Conservation (phyloP, 768 basidiomycete genomes). For the Collybia nuda region DNA sequence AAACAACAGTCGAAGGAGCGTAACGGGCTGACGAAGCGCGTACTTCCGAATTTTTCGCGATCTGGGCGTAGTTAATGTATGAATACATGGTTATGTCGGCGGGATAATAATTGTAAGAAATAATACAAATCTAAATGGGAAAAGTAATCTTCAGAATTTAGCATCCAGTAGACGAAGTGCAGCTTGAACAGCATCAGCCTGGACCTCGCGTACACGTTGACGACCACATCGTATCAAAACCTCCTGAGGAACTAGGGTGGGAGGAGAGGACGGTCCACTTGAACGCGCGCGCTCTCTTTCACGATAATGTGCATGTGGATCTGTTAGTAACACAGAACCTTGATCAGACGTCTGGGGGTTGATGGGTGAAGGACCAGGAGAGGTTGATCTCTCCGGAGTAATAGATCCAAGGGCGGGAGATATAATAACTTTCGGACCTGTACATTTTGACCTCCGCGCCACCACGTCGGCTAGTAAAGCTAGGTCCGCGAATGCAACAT, state of each 20-base stretch:
- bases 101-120: too few relatives aligned
- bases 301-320: constrained; percentile 53
- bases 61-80: too few relatives aligned
- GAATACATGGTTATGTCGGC: too few relatives aligned
- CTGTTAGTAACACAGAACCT: constrained; percentile 44
- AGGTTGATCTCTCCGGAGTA: constrained; percentile 44
- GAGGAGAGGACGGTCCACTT: constrained; percentile 33
- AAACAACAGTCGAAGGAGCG: not conserved
- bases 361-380: constrained; percentile 20
- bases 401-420: constrained; percentile 48
- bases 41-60: too few relatives aligned
- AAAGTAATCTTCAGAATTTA: constrained; percentile 35
- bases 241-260: constrained; percentile 59
- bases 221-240: constrained; percentile 63
- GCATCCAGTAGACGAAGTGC: constrained; percentile 74
- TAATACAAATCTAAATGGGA: too few relatives aligned
- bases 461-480: constrained; percentile 87
- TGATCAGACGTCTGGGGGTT: constrained; percentile 14
- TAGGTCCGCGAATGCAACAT: constrained; percentile 82
- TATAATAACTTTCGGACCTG: constrained; percentile 64
- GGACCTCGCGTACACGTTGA: constrained; percentile 63
- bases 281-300: constrained; percentile 36
- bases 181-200: constrained; percentile 70
- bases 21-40: not conserved
- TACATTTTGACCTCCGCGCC: constrained; percentile 76